Conservation (phyloP, 2,329 filamentous ascomycete species). For the Cytospora piceae region DNA sequence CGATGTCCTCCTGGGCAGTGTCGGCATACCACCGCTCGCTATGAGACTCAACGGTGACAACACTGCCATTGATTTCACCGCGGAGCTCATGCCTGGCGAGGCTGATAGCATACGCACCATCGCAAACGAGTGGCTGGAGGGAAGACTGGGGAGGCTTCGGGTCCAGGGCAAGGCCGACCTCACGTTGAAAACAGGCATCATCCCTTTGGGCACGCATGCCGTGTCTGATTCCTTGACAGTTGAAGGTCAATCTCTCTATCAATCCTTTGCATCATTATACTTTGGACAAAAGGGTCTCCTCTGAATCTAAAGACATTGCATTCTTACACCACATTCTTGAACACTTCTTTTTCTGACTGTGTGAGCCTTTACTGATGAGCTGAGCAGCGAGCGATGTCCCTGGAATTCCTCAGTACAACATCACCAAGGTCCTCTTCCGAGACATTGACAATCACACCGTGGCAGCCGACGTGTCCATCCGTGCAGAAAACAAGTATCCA, state of each 20-base stretch:
- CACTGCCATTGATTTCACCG: slow-evolving; percentile 78
- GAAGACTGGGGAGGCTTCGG: slow-evolving; percentile 70
- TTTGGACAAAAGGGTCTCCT: slow-evolving; percentile 60
- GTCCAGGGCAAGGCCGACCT: slow-evolving; percentile 76
- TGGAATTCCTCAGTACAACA: slow-evolving; percentile 77
- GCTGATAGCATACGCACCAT: slow-evolving; percentile 76
- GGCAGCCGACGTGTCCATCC: slow-evolving; percentile 76
- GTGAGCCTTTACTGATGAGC: slow-evolving; percentile 42
- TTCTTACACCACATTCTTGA: slow-evolving; percentile 12
- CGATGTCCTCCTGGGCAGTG: slow-evolving; percentile 76
- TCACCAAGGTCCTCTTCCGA: slow-evolving; percentile 77
- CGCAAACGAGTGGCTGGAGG: slow-evolving; percentile 86
- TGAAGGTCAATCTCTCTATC: slow-evolving; percentile 78
- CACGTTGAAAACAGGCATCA: slow-evolving; percentile 75
- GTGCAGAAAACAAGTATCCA: slow-evolving; percentile 76
- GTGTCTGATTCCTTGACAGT: slow-evolving; percentile 77
- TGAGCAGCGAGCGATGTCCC: slow-evolving; percentile 71
- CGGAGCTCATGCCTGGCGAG: slow-evolving; percentile 76
- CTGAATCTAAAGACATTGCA: slow-evolving; percentile 34
- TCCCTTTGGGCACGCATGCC: slow-evolving; percentile 76
- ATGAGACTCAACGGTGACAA: slow-evolving; percentile 78
- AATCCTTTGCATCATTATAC: slow-evolving; percentile 63
- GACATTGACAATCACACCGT: slow-evolving; percentile 74
- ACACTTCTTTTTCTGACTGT: slow-evolving; percentile 30
- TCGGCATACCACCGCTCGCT: slow-evolving; percentile 73